Evolutionary conservation across 106 monocot species (phyloP).

Genomic region (Agapanthus africanus): DNA sequence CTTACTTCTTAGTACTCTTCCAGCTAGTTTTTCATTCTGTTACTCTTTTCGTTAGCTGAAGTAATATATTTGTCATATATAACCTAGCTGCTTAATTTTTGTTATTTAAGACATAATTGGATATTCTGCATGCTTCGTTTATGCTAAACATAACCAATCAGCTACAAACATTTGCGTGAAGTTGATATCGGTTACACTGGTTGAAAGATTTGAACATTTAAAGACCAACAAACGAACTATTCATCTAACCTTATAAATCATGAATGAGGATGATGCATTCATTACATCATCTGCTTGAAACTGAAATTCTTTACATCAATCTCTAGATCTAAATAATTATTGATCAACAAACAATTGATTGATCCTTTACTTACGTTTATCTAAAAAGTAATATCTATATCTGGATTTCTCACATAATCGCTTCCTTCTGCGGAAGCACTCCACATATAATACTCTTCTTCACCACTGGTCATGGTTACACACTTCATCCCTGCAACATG

Average conservation of each 20-base stretch:
- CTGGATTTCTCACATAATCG: no score
- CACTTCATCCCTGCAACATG: constrained; percentile 28
- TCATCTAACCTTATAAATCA: not conserved
- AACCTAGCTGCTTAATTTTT: not conserved
- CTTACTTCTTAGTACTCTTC: not conserved
- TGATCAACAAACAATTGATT: constrained; percentile 1
- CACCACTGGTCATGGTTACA: not conserved
- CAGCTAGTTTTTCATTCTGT: not conserved
- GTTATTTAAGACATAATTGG: not conserved
- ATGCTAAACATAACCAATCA: not conserved
- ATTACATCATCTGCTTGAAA: not conserved
- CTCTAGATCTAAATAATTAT: not conserved
- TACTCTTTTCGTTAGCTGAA: not conserved
- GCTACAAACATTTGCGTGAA: not conserved
- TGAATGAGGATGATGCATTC: no score
- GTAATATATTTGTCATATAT: not conserved
- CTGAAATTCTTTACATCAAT: constrained; percentile 3
- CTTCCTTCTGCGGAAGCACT: no score
- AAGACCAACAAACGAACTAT: not conserved
- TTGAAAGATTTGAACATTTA: not conserved
- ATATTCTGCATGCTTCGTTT: not conserved
- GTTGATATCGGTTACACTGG: not conserved
- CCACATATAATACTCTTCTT: no score
- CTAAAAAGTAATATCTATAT: not conserved
- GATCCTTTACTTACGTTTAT: not conserved